Percentiles rank a stretch among this genome's conserved stretches.
phyloP scores from a whole-genome alignment of 1,284 basidiomycete genomes.

The Testicularia cyperi region DNA sequence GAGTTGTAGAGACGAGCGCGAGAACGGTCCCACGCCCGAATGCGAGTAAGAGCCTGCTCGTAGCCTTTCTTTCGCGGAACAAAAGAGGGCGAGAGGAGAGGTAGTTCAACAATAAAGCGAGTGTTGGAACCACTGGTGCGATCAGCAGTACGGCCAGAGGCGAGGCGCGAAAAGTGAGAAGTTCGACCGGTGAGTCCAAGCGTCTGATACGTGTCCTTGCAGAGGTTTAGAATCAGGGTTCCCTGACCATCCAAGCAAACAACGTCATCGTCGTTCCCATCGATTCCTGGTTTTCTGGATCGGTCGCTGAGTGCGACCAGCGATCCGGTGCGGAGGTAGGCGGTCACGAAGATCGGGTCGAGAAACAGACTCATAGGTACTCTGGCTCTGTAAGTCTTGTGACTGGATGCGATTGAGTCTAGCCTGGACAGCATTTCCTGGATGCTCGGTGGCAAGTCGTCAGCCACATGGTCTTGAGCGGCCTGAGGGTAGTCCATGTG shows the following conservation, averaged over 20 bases:
- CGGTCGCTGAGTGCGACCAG: slow-evolving; percentile 41
- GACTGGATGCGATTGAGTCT: not conserved
- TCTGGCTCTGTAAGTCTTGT: slow-evolving; percentile 30
- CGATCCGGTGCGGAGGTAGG: slow-evolving; percentile 43
- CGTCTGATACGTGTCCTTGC: slow-evolving; percentile 56
- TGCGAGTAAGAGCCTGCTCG: slow-evolving; percentile 38
- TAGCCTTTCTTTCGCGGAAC: slow-evolving; percentile 53
- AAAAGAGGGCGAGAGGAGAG: slow-evolving; percentile 45
- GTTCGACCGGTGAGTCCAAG: slow-evolving; percentile 53
- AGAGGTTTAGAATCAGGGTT: slow-evolving; percentile 51
- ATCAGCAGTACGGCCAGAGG: slow-evolving; percentile 54
- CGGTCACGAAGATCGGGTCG: slow-evolving; percentile 46
- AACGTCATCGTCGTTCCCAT: slow-evolving; percentile 40
- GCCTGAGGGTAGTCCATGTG: not conserved
- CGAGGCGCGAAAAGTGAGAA: slow-evolving; percentile 38
- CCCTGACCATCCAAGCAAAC: slow-evolving; percentile 53
- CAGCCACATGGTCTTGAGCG: too few species aligned
- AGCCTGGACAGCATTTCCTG: slow-evolving; percentile 9
- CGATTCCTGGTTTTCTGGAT: slow-evolving; percentile 11
- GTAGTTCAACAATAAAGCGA: slow-evolving; percentile 51
- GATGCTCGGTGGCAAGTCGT: slow-evolving; percentile 3
- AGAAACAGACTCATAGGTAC: slow-evolving; percentile 50
- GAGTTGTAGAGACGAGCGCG: slow-evolving; percentile 9
- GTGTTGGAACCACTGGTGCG: slow-evolving; percentile 43
- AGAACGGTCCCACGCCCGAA: slow-evolving; percentile 43